Evolutionary conservation across 1,139 yeast genomes (phyloP).

Genomic region (Casaregolazyma suthepensis): DNA sequence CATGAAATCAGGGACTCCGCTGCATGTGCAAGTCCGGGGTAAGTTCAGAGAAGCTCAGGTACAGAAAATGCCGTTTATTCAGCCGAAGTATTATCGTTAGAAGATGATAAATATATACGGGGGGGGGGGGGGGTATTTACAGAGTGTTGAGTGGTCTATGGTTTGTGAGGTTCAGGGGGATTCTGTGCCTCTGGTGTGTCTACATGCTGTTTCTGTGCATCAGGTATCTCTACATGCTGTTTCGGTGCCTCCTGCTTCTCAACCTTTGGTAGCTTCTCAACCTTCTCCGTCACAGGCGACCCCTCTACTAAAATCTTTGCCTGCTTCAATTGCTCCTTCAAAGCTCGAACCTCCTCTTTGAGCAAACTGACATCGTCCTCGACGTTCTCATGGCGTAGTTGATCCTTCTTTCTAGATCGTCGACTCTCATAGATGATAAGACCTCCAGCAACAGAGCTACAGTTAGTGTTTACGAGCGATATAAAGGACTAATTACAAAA

Average conservation of each 20-base stretch:
- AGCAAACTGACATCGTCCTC: constrained; percentile 63
- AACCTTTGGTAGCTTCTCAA: neutral
- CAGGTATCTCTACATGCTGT: neutral
- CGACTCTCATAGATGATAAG: constrained; percentile 69
- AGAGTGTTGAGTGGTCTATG: neutral
- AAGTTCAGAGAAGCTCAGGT: constrained; percentile 70
- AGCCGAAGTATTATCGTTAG: constrained; percentile 59
- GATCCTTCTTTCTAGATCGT: constrained; percentile 62
- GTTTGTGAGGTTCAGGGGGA: too few species aligned
- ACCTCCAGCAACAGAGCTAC: constrained; percentile 62
- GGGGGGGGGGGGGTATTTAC: neutral
- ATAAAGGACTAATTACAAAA: constrained; percentile 11
- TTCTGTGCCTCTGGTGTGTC: too few species aligned
- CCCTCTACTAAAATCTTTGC: constrained; percentile 43
- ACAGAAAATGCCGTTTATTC: constrained; percentile 78
- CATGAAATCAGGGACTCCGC: constrained; percentile 68
- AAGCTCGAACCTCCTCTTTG: constrained; percentile 63
- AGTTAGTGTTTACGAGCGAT: neutral
- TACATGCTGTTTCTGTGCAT: neutral
- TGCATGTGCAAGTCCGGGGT: constrained; percentile 75
- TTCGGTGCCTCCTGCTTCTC: neutral
- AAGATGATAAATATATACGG: neutral
- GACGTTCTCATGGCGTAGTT: constrained; percentile 53
- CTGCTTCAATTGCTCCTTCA: constrained; percentile 44
- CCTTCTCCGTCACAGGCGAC: constrained; percentile 30